Percentiles rank a stretch among this genome's conserved stretches.
These are phyloP conservation scores for Alternaria sp. DNA, from an alignment of 2,329 filamentous ascomycete genomes.

Conservation along the genomic window DNA sequence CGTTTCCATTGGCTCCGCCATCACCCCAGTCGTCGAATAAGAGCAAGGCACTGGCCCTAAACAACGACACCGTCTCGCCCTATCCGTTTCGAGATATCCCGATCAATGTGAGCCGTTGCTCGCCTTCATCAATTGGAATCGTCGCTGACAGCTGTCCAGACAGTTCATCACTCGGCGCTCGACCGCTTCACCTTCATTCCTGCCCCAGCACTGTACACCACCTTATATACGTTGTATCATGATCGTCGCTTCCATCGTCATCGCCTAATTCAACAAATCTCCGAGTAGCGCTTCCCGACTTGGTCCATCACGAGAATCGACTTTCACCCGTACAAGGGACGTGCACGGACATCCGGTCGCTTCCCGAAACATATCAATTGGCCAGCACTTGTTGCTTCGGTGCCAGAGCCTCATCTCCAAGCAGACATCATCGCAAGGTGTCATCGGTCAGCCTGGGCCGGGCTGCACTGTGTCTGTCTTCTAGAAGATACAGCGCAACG, in stretches of 20 bases:
- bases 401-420: conserved; percentile 40
- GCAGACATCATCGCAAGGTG: conserved; percentile 28
- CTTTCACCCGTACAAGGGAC: conserved; percentile 39
- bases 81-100: conserved; percentile 45
- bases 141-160: conserved; percentile 41
- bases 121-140: conserved; percentile 17
- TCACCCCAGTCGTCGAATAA: conserved; percentile 43
- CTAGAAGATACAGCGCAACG: conserved; percentile 43
- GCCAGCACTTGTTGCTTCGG: conserved; percentile 34
- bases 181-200: conserved; percentile 26
- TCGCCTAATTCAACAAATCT: conserved; percentile 43
- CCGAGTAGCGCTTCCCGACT: conserved; percentile 37
- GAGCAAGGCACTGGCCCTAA: conserved; percentile 33
- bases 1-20: conserved; percentile 45
- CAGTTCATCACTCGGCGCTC: conserved; percentile 28
- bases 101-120: conserved; percentile 34
- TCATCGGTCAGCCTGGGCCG: conserved; percentile 44
- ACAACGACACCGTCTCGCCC: conserved; percentile 40
- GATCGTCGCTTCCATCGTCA: conserved; percentile 24
- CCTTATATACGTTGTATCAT: conserved; percentile 31
- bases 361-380: conserved; percentile 45
- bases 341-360: conserved; percentile 34
- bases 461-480: conserved; percentile 45
- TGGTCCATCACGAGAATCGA: conserved; percentile 42
- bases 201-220: conserved; percentile 10